A percentile compares a stretch with the other conserved stretches of the same genome.
Evolutionary conservation across 1,139 yeast genomes (phyloP).

Genomic region (Hemisphaericaspora subhashii): DNA sequence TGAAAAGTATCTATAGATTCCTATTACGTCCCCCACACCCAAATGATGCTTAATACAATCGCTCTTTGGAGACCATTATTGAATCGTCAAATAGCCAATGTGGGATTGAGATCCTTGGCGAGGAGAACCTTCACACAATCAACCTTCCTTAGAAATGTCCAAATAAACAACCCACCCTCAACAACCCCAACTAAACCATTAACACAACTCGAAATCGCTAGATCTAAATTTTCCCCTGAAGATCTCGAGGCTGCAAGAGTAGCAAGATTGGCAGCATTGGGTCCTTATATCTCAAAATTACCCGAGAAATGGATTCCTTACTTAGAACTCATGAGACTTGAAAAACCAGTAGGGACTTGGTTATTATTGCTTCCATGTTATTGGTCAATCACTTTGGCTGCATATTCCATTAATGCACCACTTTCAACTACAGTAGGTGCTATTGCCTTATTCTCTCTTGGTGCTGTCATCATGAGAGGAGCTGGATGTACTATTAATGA

Average conservation of each 20-base stretch:
- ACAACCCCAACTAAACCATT: slow-evolving; percentile 2
- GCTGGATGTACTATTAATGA: slow-evolving; percentile 98
- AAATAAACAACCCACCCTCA: slow-evolving; percentile 1
- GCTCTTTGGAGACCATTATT: slow-evolving; percentile 1
- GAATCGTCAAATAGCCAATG: neutral
- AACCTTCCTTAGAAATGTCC: slow-evolving; percentile 3
- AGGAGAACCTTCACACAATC: slow-evolving; percentile 5
- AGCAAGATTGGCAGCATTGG: slow-evolving; percentile 59
- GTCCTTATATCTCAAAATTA: slow-evolving; percentile 56
- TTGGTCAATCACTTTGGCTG: slow-evolving; percentile 88
- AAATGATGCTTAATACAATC: neutral
- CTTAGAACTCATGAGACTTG: slow-evolving; percentile 87
- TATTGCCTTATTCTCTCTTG: slow-evolving; percentile 69
- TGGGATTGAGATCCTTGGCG: neutral
- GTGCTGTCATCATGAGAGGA: slow-evolving; percentile 91
- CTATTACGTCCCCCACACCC: no score
- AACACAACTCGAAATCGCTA: slow-evolving; percentile 12
- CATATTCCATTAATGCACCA: slow-evolving; percentile 70
- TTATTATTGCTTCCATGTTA: slow-evolving; percentile 74
- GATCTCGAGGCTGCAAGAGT: slow-evolving; percentile 58
- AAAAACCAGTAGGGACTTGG: slow-evolving; percentile 93
- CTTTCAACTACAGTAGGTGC: slow-evolving; percentile 58
- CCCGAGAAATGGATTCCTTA: slow-evolving; percentile 82
- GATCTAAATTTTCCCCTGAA: slow-evolving; percentile 45
- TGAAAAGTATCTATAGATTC: no score